Evolutionary conservation across 192 early-diverging fungal species (phyloP), one percentile per base, ranked within the genome.

Genomic region (Coemansia sp.): DNA sequence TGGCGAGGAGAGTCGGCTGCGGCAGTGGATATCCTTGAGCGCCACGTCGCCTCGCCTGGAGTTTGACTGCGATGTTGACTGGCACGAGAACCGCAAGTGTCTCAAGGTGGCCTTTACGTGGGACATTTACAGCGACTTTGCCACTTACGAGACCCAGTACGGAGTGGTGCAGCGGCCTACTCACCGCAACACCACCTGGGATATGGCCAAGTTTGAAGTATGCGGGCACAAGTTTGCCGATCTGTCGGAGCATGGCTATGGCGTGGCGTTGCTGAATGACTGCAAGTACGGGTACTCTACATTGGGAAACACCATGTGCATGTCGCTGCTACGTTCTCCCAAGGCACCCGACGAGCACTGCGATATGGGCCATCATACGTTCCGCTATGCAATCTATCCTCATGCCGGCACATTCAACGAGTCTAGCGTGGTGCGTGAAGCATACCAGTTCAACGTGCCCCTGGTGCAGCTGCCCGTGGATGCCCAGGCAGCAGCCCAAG

Each of bases 161-260:
- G 96, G 96, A 9, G 86, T 84, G n/a, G 74, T 97, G 14, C 90
- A 90, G 64, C 79, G 97, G 9, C 92, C 97, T 5, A 97, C 97
- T 16, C 96, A 97, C 44, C 92, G 83, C 81, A 99, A 98, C 69
- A 99, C 89, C 5, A 82, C 84, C 30, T 96, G 93, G 85, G 94
- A 92, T 39, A 78, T 81, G 81, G 83, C 73, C 21, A 88, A 90
- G 48, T 99, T 99, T 64, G 96, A 97, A 79, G 95, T 97, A 1
- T 94, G 92, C 60, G 95, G 84, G 0, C 97, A 99, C 80, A 93
- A 93, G 56, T 99, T 90, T 80, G 97, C 87, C 6, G 97, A 99
- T 48, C 77, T 93, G 15, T 94, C 92, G 2, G 95, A 99, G 64
- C 89, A 83, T 57, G 94, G 97, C 0, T 97, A 90, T 70, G 97